phyloP scores from a whole-genome alignment of 2,329 filamentous ascomycete species.

The Chaetomiaceae sp. region DNA sequence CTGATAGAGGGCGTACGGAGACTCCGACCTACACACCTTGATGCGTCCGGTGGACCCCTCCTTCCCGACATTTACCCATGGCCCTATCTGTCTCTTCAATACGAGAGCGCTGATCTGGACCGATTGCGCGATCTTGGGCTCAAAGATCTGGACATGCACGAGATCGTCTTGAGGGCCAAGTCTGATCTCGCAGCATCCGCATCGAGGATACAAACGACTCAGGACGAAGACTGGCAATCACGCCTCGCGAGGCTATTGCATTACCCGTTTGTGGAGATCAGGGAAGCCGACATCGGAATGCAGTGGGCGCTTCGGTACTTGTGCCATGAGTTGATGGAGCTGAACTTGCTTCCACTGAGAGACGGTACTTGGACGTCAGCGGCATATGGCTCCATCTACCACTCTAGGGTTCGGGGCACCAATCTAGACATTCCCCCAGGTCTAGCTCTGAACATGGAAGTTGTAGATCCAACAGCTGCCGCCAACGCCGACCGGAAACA shows the following conservation, averaged over 20 bases:
- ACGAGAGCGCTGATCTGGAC: conserved; percentile 5
- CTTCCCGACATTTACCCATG: conserved; percentile 3
- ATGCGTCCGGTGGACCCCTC: conserved; percentile 3
- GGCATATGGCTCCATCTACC: neutral
- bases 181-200: conserved; percentile 5
- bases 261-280: conserved; percentile 1
- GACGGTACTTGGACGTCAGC: conserved; percentile 4
- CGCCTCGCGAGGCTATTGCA: conserved; percentile 3
- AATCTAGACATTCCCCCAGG: conserved; percentile 3
- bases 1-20: conserved; percentile 1
- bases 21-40: conserved; percentile 5
- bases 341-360: conserved; percentile 1
- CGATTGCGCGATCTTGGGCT: conserved; percentile 7
- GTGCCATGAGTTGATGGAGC: neutral
- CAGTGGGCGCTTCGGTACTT: neutral
- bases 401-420: conserved; percentile 4
- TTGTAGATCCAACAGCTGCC: conserved; percentile 2
- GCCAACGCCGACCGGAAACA: conserved; percentile 3
- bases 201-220: conserved; percentile 5
- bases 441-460: conserved; percentile 1
- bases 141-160: neutral
- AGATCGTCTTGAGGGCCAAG: neutral
- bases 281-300: neutral
- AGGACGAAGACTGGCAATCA: conserved; percentile 9
- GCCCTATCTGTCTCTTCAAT: conserved; percentile 3